These are phyloP conservation scores for Didymella segeticola DNA, from an alignment of 2,329 filamentous ascomycete genomes.

Conservation along the genomic window DNA sequence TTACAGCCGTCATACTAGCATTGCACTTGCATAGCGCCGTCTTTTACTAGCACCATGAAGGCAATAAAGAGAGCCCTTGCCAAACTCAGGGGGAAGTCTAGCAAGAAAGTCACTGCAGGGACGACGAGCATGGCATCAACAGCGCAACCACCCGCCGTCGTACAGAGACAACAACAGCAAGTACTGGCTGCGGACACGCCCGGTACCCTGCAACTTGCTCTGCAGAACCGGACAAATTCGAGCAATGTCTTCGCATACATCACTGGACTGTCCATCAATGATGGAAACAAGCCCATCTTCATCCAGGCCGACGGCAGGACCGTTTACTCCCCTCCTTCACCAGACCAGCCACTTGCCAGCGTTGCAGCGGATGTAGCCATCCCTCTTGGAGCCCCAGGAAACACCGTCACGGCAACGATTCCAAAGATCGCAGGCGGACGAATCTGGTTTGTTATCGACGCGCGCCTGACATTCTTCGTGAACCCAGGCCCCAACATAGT, in stretches of 20 bases:
- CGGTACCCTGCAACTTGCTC: constrained; percentile 63
- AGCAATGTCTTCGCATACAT: constrained; percentile 71
- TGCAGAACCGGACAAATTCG: constrained; percentile 71
- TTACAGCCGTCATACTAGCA: constrained; percentile 7
- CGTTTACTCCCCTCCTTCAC: constrained; percentile 69
- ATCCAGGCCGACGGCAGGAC: constrained; percentile 71
- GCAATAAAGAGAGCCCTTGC: constrained; percentile 36
- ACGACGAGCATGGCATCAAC: background rate
- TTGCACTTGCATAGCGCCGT: constrained; percentile 10
- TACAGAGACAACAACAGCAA: constrained; percentile 31
- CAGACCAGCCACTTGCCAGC: constrained; percentile 57
- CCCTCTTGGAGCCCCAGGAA: constrained; percentile 66
- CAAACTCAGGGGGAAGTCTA: constrained; percentile 31
- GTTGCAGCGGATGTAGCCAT: constrained; percentile 68
- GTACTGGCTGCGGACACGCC: constrained; percentile 30
- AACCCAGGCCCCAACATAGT: constrained; percentile 77
- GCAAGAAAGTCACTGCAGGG: background rate
- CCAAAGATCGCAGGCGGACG: constrained; percentile 74
- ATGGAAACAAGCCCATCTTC: constrained; percentile 66
- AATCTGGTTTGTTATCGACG: constrained; percentile 72
- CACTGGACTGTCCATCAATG: constrained; percentile 69
- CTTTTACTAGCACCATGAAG: constrained; percentile 28
- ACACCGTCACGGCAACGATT: constrained; percentile 66
- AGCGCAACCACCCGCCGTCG: constrained; percentile 3
- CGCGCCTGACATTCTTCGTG: constrained; percentile 69